Percentiles rank a stretch among this genome's conserved stretches.
Evolutionary conservation across 139 green algal genomes (phyloP).

Genomic region (Eudorina sp.): DNA sequence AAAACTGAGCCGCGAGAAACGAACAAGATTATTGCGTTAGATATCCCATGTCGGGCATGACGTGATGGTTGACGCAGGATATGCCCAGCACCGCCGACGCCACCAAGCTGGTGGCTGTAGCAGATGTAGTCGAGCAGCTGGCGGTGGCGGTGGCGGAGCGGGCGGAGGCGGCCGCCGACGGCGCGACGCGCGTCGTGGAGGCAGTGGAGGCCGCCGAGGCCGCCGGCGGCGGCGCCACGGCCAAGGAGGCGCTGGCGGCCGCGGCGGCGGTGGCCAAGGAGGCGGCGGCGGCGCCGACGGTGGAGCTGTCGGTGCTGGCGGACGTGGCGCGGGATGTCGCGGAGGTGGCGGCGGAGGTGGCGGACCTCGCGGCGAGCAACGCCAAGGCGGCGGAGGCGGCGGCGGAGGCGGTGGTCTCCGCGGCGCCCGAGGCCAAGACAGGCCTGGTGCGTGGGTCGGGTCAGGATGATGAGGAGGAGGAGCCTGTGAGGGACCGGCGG

Average conservation of each 20-base stretch:
- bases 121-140: slow-evolving; percentile 32
- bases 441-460: slow-evolving; percentile 1
- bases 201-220: slow-evolving; percentile 11
- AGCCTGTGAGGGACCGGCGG: no score
- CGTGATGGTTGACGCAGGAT: neutral
- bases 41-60: no score
- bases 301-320: slow-evolving; percentile 8
- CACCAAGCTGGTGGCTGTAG: slow-evolving; percentile 11
- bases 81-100: slow-evolving; percentile 25
- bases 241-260: slow-evolving; percentile 24
- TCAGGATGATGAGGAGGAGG: no score
- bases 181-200: neutral
- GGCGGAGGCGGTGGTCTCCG: neutral
- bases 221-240: neutral
- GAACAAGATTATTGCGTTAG: no score
- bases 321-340: slow-evolving; percentile 34
- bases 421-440: neutral
- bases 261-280: slow-evolving; percentile 6
- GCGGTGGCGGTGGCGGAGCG: slow-evolving; percentile 17
- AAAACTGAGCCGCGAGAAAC: no score
- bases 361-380: slow-evolving; percentile 30
- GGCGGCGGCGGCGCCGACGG: neutral
- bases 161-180: slow-evolving; percentile 12
- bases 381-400: slow-evolving; percentile 22
- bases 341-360: slow-evolving; percentile 43